phyloP scores from a whole-genome alignment of 352 stramenopile genomes.

The Globisporangium nodosum region DNA sequence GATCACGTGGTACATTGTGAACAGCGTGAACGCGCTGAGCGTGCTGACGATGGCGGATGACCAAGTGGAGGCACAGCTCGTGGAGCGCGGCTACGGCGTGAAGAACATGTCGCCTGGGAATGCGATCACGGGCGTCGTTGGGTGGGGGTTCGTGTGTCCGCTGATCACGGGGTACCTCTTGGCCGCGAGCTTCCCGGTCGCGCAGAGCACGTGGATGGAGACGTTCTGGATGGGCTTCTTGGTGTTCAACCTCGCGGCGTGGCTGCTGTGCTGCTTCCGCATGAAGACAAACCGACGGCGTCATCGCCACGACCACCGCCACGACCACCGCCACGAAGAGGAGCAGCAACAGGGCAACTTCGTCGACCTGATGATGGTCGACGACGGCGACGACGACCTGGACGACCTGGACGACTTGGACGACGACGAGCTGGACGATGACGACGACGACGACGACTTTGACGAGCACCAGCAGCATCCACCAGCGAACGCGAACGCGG shows the following conservation, averaged over 20 bases:
- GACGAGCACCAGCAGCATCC: slow-evolving; percentile 16
- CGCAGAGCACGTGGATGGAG: slow-evolving; percentile 45
- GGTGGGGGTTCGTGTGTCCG: slow-evolving; percentile 67
- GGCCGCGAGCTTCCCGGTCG: slow-evolving; percentile 36
- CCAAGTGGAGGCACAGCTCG: slow-evolving; percentile 48
- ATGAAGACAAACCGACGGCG: slow-evolving; percentile 35
- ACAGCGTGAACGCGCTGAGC: slow-evolving; percentile 52
- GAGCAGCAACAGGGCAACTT: slow-evolving; percentile 9
- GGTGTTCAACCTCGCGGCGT: slow-evolving; percentile 61
- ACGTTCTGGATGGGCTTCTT: slow-evolving; percentile 79
- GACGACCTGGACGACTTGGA: slow-evolving; percentile 6
- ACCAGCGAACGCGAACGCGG: slow-evolving; percentile 1
- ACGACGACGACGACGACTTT: slow-evolving; percentile 29
- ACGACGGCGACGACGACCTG: slow-evolving; percentile 14
- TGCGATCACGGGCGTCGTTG: slow-evolving; percentile 43
- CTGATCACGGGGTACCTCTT: slow-evolving; percentile 67
- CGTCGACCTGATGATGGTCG: slow-evolving; percentile 12
- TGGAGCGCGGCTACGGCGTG: slow-evolving; percentile 64
- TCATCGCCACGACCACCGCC: slow-evolving; percentile 21
- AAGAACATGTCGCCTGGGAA: slow-evolving; percentile 55
- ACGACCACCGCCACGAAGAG: slow-evolving; percentile 19
- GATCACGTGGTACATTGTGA: slow-evolving; percentile 72
- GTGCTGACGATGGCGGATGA: slow-evolving; percentile 56
- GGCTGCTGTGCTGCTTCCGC: slow-evolving; percentile 73
- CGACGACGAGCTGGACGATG: slow-evolving; percentile 29